Evolutionary conservation across 208 protist genomes (phyloP).

Genomic region (Angomonas desouzai): DNA sequence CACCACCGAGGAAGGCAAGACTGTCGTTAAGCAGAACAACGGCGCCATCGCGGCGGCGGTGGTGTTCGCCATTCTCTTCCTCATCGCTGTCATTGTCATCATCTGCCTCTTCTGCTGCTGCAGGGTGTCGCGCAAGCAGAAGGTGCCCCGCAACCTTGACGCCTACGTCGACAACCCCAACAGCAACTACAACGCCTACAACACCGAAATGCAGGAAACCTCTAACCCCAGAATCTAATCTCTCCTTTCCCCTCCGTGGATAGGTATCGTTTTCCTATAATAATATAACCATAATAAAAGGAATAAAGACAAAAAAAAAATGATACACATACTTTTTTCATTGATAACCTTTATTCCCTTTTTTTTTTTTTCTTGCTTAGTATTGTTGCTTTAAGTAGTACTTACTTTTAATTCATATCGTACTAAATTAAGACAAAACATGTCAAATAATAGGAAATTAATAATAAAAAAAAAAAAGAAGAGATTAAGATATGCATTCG

Average conservation of each 20-base stretch:
- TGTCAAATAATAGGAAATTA: conserved; percentile 11
- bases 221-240: not conserved
- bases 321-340: not conserved
- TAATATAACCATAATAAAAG: too few species aligned
- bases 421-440: conserved; percentile 5
- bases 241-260: too few species aligned
- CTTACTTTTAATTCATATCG: conserved; percentile 2
- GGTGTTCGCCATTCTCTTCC: conserved; percentile 19
- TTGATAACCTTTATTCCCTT: conserved; percentile 10
- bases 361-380: conserved; percentile 13
- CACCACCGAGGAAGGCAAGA: too few species aligned
- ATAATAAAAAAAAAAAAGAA: conserved; percentile 18
- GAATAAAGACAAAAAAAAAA: not conserved
- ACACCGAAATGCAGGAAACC: not conserved
- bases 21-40: not conserved
- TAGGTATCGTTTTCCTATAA: too few species aligned
- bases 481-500: not conserved
- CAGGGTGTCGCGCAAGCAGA: not conserved
- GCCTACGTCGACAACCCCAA: not conserved
- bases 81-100: conserved; percentile 6
- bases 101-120: conserved; percentile 12
- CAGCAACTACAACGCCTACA: not conserved
- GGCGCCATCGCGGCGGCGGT: conserved; percentile 15
- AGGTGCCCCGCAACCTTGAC: not conserved
- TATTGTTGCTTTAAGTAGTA: not conserved